phyloP scores from a whole-genome alignment of 306 rosid genomes.

The Prosopis cineraria region DNA sequence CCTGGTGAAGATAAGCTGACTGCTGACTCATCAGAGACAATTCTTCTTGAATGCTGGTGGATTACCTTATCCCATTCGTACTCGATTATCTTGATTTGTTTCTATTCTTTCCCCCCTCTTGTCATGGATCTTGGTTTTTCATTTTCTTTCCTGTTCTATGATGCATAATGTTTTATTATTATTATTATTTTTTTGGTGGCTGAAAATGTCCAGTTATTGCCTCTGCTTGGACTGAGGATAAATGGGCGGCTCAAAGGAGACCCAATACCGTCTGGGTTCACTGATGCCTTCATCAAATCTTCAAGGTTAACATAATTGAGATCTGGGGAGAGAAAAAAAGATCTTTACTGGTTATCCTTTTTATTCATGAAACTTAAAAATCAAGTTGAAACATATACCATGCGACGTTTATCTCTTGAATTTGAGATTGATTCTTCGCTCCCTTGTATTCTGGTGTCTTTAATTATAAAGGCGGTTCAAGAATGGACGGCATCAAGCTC shows the following conservation, averaged over 20 bases:
- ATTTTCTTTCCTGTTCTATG: slow-evolving; percentile 3
- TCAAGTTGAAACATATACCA: not conserved
- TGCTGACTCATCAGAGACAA: slow-evolving; percentile 17
- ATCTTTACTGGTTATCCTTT: slow-evolving; percentile 10
- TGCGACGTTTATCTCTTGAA: not conserved
- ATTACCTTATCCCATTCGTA: not conserved
- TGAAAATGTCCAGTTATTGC: not conserved
- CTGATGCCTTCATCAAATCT: slow-evolving; percentile 34
- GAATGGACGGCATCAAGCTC: slow-evolving; percentile 44
- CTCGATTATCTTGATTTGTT: slow-evolving; percentile 23
- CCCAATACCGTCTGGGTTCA: slow-evolving; percentile 39
- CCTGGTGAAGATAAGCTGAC: slow-evolving; percentile 25
- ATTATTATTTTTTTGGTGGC: not conserved
- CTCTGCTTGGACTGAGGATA: slow-evolving; percentile 15
- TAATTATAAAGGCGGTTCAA: slow-evolving; percentile 41
- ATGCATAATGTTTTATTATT: not conserved
- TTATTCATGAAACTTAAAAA: slow-evolving; percentile 2
- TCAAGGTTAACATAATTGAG: slow-evolving; percentile 35
- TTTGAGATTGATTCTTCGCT: not conserved
- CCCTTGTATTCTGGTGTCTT: not conserved
- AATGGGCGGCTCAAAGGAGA: slow-evolving; percentile 51
- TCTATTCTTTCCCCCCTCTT: slow-evolving; percentile 10
- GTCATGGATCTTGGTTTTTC: slow-evolving; percentile 28
- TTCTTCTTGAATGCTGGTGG: slow-evolving; percentile 13
- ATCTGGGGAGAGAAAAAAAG: not conserved